Evolutionary conservation across 805 yeast genomes (phyloP).

Genomic region (Lachancea thermotolerans): DNA sequence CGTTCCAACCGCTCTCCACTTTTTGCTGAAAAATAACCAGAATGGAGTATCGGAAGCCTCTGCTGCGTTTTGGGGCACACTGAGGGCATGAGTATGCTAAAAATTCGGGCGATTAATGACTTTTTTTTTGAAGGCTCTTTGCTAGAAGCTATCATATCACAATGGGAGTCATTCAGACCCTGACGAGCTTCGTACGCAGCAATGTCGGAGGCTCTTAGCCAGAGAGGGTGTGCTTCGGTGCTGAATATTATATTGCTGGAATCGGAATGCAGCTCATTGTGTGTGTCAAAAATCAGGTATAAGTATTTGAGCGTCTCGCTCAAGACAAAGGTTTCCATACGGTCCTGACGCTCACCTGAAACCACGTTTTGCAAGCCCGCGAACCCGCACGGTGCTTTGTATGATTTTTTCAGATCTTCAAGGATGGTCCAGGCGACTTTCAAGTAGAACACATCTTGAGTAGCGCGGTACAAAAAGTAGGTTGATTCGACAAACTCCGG

Average conservation of each 20-base stretch:
- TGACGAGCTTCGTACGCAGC: slow-evolving; percentile 6
- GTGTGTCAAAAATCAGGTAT: slow-evolving; percentile 68
- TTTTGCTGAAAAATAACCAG: no score
- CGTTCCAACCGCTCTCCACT: no score
- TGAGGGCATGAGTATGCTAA: no score
- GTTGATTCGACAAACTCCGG: slow-evolving; percentile 92
- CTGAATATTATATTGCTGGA: slow-evolving; percentile 48
- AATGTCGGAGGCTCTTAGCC: slow-evolving; percentile 45
- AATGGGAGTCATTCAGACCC: no score
- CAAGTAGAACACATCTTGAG: slow-evolving; percentile 76
- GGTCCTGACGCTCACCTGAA: slow-evolving; percentile 55
- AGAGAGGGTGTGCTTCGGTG: slow-evolving; percentile 89
- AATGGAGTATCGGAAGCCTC: no score
- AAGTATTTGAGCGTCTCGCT: slow-evolving; percentile 84
- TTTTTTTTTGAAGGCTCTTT: no score
- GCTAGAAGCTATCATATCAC: no score
- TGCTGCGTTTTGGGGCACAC: no score
- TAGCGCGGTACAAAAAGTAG: slow-evolving; percentile 74
- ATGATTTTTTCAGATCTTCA: slow-evolving; percentile 45
- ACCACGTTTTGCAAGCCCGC: slow-evolving; percentile 66
- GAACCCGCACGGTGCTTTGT: slow-evolving; percentile 68
- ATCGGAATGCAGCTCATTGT: slow-evolving; percentile 45
- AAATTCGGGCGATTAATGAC: no score
- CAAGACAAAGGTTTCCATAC: slow-evolving; percentile 89
- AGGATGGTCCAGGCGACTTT: slow-evolving; percentile 66